Conservation (phyloP, 1,139 yeast species). For the Saccharomyces pastorianus region DNA sequence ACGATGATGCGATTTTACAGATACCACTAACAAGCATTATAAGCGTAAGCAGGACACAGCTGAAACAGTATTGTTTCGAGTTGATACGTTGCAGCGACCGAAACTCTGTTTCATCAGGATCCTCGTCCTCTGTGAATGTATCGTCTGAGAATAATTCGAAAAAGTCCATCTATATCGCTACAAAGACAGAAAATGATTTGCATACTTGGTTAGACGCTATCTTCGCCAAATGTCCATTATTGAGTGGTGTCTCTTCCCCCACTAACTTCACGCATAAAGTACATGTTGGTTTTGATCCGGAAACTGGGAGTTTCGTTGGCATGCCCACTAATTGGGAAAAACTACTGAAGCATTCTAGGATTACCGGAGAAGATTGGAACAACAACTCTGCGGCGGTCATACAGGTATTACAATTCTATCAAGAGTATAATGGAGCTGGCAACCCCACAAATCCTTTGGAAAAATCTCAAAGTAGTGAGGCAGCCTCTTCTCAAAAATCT, state of each 20-base stretch:
- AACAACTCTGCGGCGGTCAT: slow-evolving; percentile 80
- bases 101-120: slow-evolving; percentile 17
- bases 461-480: not conserved
- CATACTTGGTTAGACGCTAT: slow-evolving; percentile 90
- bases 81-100: slow-evolving; percentile 46
- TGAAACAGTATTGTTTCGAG: slow-evolving; percentile 70
- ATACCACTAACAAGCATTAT: slow-evolving; percentile 51
- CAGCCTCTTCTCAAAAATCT: not conserved
- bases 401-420: slow-evolving; percentile 85
- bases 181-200: slow-evolving; percentile 72
- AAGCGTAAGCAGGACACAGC: slow-evolving; percentile 53
- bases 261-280: slow-evolving; percentile 71
- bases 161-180: slow-evolving; percentile 64
- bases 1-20: slow-evolving; percentile 38
- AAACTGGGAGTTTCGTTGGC: slow-evolving; percentile 68
- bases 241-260: slow-evolving; percentile 72
- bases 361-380: slow-evolving; percentile 76
- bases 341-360: slow-evolving; percentile 64
- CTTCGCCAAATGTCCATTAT: slow-evolving; percentile 75
- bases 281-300: slow-evolving; percentile 55
- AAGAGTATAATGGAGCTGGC: slow-evolving; percentile 28
- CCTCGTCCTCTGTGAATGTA: slow-evolving; percentile 7
- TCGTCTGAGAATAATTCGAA: slow-evolving; percentile 27
- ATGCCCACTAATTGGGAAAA: slow-evolving; percentile 76
- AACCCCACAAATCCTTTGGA: not conserved